Evolutionary conservation across 768 basidiomycete genomes (phyloP).

Genomic region (Boletus eberwhitei): DNA sequence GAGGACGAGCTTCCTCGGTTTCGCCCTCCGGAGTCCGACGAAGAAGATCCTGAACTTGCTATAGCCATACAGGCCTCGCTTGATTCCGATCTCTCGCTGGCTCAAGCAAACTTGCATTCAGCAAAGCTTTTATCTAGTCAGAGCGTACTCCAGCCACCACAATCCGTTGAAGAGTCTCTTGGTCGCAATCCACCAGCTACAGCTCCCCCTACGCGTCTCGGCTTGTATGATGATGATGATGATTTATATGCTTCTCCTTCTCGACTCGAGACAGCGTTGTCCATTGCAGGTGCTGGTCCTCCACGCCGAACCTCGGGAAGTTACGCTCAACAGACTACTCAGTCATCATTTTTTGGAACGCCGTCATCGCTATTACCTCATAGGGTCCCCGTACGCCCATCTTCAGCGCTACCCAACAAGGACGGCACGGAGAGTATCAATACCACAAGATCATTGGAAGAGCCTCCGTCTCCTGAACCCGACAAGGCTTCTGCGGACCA

Average conservation of each 20-base stretch:
- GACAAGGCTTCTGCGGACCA: not conserved
- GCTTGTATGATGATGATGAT: constrained; percentile 35
- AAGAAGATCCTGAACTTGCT: constrained; percentile 56
- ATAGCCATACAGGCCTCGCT: constrained; percentile 64
- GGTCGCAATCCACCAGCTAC: not conserved
- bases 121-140: constrained; percentile 5
- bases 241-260: constrained; percentile 51
- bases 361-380: constrained; percentile 33
- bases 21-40: constrained; percentile 29
- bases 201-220: not conserved
- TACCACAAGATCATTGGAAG: constrained; percentile 3
- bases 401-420: not conserved
- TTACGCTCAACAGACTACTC: constrained; percentile 11
- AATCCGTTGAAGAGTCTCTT: not conserved
- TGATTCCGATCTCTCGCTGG: constrained; percentile 26
- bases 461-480: constrained; percentile 1
- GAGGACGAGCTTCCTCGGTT: constrained; percentile 38
- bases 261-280: constrained; percentile 62
- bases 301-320: constrained; percentile 20
- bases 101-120: not conserved
- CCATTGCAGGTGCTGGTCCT: constrained; percentile 60
- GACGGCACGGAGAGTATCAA: not conserved
- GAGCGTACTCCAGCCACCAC: constrained; percentile 3
- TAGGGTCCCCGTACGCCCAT: not conserved
- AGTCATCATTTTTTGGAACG: constrained; percentile 35